Percentiles rank a stretch among this genome's conserved stretches.
These are phyloP conservation scores for Penicillium brasilianum DNA, from an alignment of 2,329 filamentous ascomycete species.

Conservation along the genomic window DNA sequence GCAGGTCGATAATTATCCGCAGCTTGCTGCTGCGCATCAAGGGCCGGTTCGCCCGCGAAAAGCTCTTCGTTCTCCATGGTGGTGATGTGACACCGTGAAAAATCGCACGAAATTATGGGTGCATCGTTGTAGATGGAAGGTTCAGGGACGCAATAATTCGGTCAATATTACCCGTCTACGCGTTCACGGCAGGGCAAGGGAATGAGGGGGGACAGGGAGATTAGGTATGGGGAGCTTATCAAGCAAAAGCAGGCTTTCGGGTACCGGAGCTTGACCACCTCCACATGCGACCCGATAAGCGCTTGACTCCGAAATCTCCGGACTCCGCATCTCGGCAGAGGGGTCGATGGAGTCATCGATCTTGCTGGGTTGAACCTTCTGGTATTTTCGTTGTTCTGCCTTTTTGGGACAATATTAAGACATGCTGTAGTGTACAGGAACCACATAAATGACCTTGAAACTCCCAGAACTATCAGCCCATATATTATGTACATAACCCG, in stretches of 20 bases:
- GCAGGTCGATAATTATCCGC: constrained; percentile 19
- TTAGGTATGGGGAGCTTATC: constrained; percentile 14
- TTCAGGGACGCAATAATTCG: constrained; percentile 13
- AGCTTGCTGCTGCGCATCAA: constrained; percentile 36
- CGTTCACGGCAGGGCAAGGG: constrained; percentile 11
- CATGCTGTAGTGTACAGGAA: not conserved
- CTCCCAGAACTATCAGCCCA: constrained; percentile 11
- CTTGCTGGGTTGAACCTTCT: not conserved
- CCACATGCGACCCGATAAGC: constrained; percentile 7
- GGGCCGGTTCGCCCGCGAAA: constrained; percentile 39
- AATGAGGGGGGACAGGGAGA: not conserved
- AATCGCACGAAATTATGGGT: not conserved
- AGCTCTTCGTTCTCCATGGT: constrained; percentile 43
- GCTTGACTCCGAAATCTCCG: constrained; percentile 20
- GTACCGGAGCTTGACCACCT: constrained; percentile 1
- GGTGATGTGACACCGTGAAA: not conserved
- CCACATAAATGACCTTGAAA: constrained; percentile 6
- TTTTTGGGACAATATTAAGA: not conserved
- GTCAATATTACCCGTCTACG: constrained; percentile 20
- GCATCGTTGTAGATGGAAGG: constrained; percentile 42
- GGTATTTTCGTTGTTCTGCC: not conserved
- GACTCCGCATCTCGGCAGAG: not conserved
- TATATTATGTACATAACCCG: constrained; percentile 8
- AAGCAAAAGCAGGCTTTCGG: constrained; percentile 17
- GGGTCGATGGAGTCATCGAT: constrained; percentile 1